Base-by-base conservation (phyloP, 208 protist species). In the Wallacemonas sp. region DNA sequence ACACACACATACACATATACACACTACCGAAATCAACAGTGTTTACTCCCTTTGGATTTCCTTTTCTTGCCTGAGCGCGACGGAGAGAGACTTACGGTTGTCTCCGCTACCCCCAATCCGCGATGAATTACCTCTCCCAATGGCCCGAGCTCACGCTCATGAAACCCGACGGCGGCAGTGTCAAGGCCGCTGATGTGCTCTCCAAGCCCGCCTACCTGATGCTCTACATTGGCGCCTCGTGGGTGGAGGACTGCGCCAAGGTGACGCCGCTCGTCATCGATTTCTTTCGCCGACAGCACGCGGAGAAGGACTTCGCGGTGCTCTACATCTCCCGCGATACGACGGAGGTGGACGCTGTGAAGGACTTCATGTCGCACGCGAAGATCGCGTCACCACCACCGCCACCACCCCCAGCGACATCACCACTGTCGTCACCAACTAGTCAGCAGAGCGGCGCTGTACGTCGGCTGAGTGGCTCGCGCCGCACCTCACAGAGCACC, bases 101-200 rank as follows among this genome's bases (percentile, higher is more conserved):
- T n/a, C n/a, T n/a, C n/a, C n/a, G n/a, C n/a, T n/a, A n/a, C n/a
- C n/a, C n/a, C n/a, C n/a, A n/a, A n/a, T 26, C 12, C 17, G 19
- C 38, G 32, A 74, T 74, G 65, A 81, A 85, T 32, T 85, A 81
- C 61, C 76, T 85, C 52, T 73, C 65, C 0, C 79, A 85, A 58
- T 85, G 79, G 79, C 72, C 79, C 0, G 63, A 77, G 23, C 34
- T 85, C 2, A 36, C 60, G 32, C 60, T 81, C 4, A 4, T 85
- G 26, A 57, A 63, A 9, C 72, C 73, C 43, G 72, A 77, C 44
- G 76, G 71, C 14, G 66, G 44, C 5, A 64, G 30, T 8, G 61
- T 58, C 5, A 64, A 66, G 39, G 76, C 61, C 39, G 23, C 62
- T 1, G 76, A 81, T 0, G 71, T 72, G 2, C 62, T 81, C 3